phyloP scores from a whole-genome alignment of 805 yeast genomes.

The Kodamaea laetipori region DNA sequence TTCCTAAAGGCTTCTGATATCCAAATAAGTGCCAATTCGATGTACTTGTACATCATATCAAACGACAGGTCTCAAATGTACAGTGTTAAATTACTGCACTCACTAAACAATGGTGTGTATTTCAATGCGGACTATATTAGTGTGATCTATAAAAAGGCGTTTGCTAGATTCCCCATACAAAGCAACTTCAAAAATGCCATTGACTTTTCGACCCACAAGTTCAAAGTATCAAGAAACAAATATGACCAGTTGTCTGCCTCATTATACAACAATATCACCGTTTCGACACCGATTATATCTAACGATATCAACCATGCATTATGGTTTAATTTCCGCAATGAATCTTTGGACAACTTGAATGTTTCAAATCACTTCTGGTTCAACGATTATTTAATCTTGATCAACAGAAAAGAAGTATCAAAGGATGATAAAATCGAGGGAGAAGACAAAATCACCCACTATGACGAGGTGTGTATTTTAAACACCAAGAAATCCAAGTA shows the following conservation, averaged over 20 bases:
- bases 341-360: constrained; percentile 34
- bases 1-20: constrained; percentile 30
- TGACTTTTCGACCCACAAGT: constrained; percentile 21
- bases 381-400: constrained; percentile 34
- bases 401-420: constrained; percentile 27
- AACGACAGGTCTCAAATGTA: constrained; percentile 21
- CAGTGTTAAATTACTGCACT: constrained; percentile 23
- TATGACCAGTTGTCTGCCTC: constrained; percentile 32
- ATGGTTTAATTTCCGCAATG: constrained; percentile 43
- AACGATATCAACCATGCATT: constrained; percentile 33
- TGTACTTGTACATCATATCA: constrained; percentile 19
- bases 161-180: constrained; percentile 33
- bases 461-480: constrained; percentile 40
- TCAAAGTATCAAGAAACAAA: constrained; percentile 25
- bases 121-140: constrained; percentile 31
- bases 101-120: constrained; percentile 19
- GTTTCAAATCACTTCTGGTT: constrained; percentile 40
- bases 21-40: constrained; percentile 30
- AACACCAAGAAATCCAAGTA: constrained; percentile 32
- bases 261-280: constrained; percentile 28
- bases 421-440: constrained; percentile 18
- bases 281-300: constrained; percentile 33
- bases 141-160: constrained; percentile 19
- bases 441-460: constrained; percentile 14
- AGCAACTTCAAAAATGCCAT: constrained; percentile 33